A percentile compares a stretch with the other conserved stretches of the same genome.
These are phyloP conservation scores for Candida tallmaniae DNA, from an alignment of 805 yeast species.

Conservation along the genomic window DNA sequence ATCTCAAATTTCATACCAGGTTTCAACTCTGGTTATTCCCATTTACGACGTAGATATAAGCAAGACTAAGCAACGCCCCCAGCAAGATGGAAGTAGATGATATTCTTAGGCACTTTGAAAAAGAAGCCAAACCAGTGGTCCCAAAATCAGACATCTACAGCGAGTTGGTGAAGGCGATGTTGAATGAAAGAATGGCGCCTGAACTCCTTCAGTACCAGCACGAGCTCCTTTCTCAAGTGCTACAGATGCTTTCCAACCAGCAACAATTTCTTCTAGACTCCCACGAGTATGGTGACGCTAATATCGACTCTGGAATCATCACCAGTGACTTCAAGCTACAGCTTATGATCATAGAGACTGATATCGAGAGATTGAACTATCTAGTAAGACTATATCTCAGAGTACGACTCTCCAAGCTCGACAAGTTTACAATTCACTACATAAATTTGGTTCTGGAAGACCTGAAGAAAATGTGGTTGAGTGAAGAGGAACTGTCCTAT, in stretches of 20 bases:
- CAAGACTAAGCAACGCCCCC: background rate
- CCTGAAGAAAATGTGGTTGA: slow-evolving; percentile 27
- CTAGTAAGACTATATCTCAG: slow-evolving; percentile 78
- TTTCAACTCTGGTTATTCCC: background rate
- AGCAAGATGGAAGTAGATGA: slow-evolving; percentile 67
- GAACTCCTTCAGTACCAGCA: slow-evolving; percentile 76
- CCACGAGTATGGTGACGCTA: slow-evolving; percentile 63
- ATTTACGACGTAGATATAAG: background rate
- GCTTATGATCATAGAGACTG: slow-evolving; percentile 83
- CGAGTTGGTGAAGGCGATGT: slow-evolving; percentile 53
- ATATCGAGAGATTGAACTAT: slow-evolving; percentile 81
- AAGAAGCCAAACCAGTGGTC: background rate
- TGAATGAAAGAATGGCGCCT: slow-evolving; percentile 81
- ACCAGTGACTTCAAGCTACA: slow-evolving; percentile 63
- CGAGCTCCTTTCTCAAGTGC: slow-evolving; percentile 51
- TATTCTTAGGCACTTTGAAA: slow-evolving; percentile 62
- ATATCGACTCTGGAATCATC: slow-evolving; percentile 32
- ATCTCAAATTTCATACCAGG: background rate
- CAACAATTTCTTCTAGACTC: slow-evolving; percentile 74
- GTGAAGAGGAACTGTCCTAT: slow-evolving; percentile 59
- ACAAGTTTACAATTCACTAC: slow-evolving; percentile 59
- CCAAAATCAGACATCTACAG: slow-evolving; percentile 22
- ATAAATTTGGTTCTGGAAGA: slow-evolving; percentile 23
- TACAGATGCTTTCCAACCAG: slow-evolving; percentile 59
- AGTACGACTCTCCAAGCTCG: slow-evolving; percentile 71